phyloP scores from a whole-genome alignment of 768 basidiomycete genomes.

The Tulasnella sp. region DNA sequence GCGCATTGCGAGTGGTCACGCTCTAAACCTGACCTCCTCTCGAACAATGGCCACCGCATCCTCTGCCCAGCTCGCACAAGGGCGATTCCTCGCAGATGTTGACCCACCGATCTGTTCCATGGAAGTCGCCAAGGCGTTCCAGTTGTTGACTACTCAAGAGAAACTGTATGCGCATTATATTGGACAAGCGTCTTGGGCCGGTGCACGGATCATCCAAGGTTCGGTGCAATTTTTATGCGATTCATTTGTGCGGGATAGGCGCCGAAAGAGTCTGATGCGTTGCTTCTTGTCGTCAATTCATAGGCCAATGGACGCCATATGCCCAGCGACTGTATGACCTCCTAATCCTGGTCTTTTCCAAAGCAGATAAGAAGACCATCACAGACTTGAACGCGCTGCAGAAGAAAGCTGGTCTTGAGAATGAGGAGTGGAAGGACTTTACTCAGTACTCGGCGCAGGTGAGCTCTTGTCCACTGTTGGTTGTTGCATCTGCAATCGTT shows the following conservation, averaged over 20 bases:
- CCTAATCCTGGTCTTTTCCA: conserved; percentile 20
- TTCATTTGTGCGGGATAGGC: background rate
- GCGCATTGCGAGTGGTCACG: background rate
- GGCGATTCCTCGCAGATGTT: conserved; percentile 67
- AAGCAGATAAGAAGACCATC: background rate
- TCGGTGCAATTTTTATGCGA: too few relatives aligned
- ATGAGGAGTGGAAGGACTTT: conserved; percentile 55
- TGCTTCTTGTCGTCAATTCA: background rate
- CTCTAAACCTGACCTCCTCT: background rate
- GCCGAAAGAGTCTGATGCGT: too few relatives aligned
- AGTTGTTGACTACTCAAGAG: conserved; percentile 45
- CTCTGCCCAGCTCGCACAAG: conserved; percentile 23
- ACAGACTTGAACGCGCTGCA: conserved; percentile 43
- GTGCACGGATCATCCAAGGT: conserved; percentile 67
- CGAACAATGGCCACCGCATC: conserved; percentile 3
- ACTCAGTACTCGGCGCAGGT: conserved; percentile 69
- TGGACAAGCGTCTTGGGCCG: conserved; percentile 63
- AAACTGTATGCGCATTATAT: conserved; percentile 63
- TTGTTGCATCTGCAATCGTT: background rate
- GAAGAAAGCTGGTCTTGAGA: conserved; percentile 39
- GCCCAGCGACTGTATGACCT: conserved; percentile 30
- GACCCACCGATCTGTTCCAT: conserved; percentile 64
- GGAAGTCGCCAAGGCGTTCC: conserved; percentile 55
- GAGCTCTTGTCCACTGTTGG: background rate
- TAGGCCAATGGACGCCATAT: conserved; percentile 62